Evolutionary conservation across 345 rosid species (phyloP).

Genomic region (Citrus unshiu): DNA sequence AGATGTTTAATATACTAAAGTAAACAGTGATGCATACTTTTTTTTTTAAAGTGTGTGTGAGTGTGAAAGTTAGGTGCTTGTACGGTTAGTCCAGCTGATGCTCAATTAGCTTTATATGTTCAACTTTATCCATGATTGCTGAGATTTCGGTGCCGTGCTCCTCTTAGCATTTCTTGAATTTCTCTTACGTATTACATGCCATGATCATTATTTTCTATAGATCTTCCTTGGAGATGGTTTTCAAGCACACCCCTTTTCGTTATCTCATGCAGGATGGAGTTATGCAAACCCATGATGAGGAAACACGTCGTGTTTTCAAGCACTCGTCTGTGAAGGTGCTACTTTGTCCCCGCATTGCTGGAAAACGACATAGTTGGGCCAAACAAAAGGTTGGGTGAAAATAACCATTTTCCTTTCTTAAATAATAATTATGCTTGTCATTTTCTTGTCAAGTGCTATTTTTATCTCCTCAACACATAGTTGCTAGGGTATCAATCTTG

Average conservation of each 20-base stretch:
- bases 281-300: constrained; percentile 98
- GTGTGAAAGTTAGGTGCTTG: not conserved
- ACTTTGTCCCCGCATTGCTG: constrained; percentile 91
- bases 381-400: constrained; percentile 67
- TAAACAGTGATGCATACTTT: not conserved
- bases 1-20: not conserved
- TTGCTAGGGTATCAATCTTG: not conserved
- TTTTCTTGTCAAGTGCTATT: not conserved
- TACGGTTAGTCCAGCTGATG: not conserved
- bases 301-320: constrained; percentile 90
- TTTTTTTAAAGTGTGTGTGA: not conserved
- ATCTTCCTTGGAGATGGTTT: not conserved
- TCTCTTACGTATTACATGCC: not conserved
- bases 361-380: constrained; percentile 87
- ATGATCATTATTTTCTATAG: not conserved
- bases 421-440: not conserved
- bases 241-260: not conserved
- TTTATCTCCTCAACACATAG: not conserved
- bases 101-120: not conserved
- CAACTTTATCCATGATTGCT: not conserved
- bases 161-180: not conserved
- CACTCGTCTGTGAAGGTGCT: constrained; percentile 90
- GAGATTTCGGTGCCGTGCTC: not conserved
- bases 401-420: constrained; percentile 1
- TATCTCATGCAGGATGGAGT: constrained; percentile 70